phyloP scores from a whole-genome alignment of 2,329 filamentous ascomycete genomes.

The Onygenales sp. region DNA sequence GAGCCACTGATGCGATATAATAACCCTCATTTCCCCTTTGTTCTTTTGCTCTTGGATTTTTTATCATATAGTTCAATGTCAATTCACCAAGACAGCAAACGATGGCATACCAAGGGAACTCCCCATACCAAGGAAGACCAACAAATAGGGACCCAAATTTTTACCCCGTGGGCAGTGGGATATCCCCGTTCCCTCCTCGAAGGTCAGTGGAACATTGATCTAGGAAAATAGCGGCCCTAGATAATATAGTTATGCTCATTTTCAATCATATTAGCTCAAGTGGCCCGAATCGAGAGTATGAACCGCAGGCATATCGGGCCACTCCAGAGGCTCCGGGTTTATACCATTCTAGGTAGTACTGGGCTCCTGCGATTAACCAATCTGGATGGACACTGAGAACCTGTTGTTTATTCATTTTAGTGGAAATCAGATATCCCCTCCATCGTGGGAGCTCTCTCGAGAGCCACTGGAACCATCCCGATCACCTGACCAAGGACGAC shows the following conservation, averaged over 20 bases:
- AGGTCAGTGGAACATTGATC: slow-evolving; percentile 8
- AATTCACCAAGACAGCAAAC: slow-evolving; percentile 5
- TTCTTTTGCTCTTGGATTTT: not conserved
- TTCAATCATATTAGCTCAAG: slow-evolving; percentile 6
- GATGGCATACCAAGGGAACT: slow-evolving; percentile 11
- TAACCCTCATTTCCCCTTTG: not conserved
- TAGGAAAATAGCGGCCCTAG: not conserved
- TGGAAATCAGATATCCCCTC: slow-evolving; percentile 7
- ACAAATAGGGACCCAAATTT: slow-evolving; percentile 7
- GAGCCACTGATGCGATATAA: not conserved
- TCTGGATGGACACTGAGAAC: slow-evolving; percentile 2
- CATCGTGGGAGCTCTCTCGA: slow-evolving; percentile 7
- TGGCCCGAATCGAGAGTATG: slow-evolving; percentile 4
- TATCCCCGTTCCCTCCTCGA: slow-evolving; percentile 10
- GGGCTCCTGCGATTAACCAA: not conserved
- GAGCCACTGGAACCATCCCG: slow-evolving; percentile 10
- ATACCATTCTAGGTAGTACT: slow-evolving; percentile 6
- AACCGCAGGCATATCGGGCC: slow-evolving; percentile 3
- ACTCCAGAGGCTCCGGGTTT: slow-evolving; percentile 1
- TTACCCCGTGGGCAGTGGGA: slow-evolving; percentile 7
- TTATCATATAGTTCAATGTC: not conserved
- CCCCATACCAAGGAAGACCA: slow-evolving; percentile 8
- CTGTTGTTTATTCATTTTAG: slow-evolving; percentile 1
- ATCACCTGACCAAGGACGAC: slow-evolving; percentile 16
- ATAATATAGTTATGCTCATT: slow-evolving; percentile 6